Evolutionary conservation across 2,329 filamentous ascomycete species (phyloP).

Genomic region (Aureobasidium sp.): DNA sequence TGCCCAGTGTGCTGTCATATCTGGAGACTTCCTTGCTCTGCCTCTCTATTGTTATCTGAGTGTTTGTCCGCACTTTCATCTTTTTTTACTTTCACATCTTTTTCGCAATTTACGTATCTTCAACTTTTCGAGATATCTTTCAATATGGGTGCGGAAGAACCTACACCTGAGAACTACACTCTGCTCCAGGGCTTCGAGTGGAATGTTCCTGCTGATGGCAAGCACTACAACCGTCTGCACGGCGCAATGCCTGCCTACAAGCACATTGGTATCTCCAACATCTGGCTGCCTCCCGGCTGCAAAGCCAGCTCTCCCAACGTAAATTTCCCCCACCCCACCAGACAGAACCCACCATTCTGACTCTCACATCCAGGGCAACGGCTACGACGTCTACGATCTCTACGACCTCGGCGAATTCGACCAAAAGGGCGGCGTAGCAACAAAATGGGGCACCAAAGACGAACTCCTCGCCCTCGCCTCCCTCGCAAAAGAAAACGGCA

Average conservation of each 20-base stretch:
- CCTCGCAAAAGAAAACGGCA: conserved; percentile 42
- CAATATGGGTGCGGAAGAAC: conserved; percentile 14
- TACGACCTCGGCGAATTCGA: conserved; percentile 53
- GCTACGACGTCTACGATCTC: conserved; percentile 54
- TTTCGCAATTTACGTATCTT: too few relatives aligned
- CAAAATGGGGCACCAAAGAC: conserved; percentile 60
- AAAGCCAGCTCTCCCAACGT: conserved; percentile 47
- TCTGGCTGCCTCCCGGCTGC: conserved; percentile 63
- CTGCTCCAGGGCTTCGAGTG: conserved; percentile 65
- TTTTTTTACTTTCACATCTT: background rate
- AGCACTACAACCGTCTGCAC: conserved; percentile 53
- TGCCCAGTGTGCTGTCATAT: background rate
- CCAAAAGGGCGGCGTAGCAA: conserved; percentile 52
- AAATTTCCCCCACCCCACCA: background rate
- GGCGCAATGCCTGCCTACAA: conserved; percentile 46
- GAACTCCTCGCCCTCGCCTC: conserved; percentile 47
- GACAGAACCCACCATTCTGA: background rate
- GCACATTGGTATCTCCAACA: conserved; percentile 50
- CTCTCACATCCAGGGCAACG: conserved; percentile 42
- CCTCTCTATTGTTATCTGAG: background rate
- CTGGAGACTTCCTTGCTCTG: background rate
- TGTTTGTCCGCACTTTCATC: background rate
- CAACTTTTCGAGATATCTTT: background rate
- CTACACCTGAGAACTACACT: conserved; percentile 29
- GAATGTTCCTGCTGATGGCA: conserved; percentile 55